phyloP scores from a whole-genome alignment of 2,329 filamentous ascomycete species.

The Epichloe uncinata region DNA sequence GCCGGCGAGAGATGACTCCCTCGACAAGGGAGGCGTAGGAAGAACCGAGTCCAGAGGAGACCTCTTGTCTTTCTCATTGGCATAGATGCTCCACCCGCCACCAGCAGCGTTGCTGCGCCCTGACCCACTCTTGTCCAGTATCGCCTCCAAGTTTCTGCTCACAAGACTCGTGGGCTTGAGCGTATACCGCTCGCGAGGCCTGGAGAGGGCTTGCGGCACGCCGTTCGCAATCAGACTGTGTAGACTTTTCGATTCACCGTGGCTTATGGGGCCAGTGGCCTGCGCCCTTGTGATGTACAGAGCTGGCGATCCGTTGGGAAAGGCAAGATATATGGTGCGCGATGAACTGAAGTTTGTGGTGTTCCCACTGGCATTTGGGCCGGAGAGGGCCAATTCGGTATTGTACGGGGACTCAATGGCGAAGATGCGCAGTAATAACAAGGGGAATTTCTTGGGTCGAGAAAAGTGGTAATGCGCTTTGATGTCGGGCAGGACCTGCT shows the following conservation, averaged over 20 bases:
- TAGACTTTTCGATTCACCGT: slow-evolving; percentile 47
- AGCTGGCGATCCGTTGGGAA: slow-evolving; percentile 66
- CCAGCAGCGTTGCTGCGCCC: slow-evolving; percentile 57
- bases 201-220: slow-evolving; percentile 69
- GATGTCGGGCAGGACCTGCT: slow-evolving; percentile 60
- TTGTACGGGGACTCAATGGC: slow-evolving; percentile 73
- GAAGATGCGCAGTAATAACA: slow-evolving; percentile 66
- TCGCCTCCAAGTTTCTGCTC: slow-evolving; percentile 56
- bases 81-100: slow-evolving; percentile 71
- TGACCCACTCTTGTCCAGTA: slow-evolving; percentile 56
- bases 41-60: slow-evolving; percentile 41
- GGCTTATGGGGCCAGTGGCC: slow-evolving; percentile 25
- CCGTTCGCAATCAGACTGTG: slow-evolving; percentile 62
- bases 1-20: slow-evolving; percentile 16
- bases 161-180: slow-evolving; percentile 54
- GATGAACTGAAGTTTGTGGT: slow-evolving; percentile 46
- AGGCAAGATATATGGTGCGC: slow-evolving; percentile 65
- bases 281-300: slow-evolving; percentile 52
- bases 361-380: slow-evolving; percentile 16
- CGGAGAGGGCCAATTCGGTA: slow-evolving; percentile 35
- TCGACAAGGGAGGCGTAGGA: slow-evolving; percentile 32
- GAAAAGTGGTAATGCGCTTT: slow-evolving; percentile 77
- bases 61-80: slow-evolving; percentile 42
- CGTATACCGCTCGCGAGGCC: slow-evolving; percentile 57
- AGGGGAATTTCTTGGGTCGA: slow-evolving; percentile 52